phyloP scores from a whole-genome alignment of 306 rosid species.

The Cucumis sativus region DNA sequence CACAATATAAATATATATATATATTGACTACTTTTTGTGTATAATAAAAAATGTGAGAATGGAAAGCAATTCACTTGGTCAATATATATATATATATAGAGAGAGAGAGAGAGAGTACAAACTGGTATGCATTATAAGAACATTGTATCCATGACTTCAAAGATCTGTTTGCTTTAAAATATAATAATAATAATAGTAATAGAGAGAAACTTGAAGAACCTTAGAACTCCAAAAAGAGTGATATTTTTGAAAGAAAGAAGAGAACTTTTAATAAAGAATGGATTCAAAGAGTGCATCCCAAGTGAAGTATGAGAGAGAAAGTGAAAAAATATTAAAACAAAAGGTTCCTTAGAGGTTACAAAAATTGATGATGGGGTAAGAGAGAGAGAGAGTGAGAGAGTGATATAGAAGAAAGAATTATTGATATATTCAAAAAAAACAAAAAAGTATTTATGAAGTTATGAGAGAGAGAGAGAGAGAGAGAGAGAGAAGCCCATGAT shows the following conservation, averaged over 20 bases:
- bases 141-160: not conserved
- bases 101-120: not conserved
- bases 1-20: no score
- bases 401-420: not conserved
- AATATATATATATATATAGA: not conserved
- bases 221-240: not conserved
- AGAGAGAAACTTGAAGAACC: not conserved
- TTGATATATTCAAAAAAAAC: not conserved
- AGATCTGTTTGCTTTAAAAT: not conserved
- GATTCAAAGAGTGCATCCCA: constrained; percentile 11
- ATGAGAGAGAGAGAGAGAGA: not conserved
- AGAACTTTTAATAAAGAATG: not conserved
- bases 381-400: constrained; percentile 6
- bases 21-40: no score
- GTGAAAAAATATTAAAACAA: not conserved
- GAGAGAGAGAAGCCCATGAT: constrained; percentile 30
- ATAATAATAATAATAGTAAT: not conserved
- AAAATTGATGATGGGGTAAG: not conserved
- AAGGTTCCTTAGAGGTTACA: constrained; percentile 6
- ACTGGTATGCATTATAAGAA: not conserved
- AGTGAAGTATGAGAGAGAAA: not conserved
- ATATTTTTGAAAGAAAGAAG: not conserved
- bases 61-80: not conserved
- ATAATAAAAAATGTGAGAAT: not conserved
- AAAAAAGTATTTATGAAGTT: not conserved